phyloP scores from a whole-genome alignment of 2,329 filamentous ascomycete genomes.

The Sphaerulina vaccinii region DNA sequence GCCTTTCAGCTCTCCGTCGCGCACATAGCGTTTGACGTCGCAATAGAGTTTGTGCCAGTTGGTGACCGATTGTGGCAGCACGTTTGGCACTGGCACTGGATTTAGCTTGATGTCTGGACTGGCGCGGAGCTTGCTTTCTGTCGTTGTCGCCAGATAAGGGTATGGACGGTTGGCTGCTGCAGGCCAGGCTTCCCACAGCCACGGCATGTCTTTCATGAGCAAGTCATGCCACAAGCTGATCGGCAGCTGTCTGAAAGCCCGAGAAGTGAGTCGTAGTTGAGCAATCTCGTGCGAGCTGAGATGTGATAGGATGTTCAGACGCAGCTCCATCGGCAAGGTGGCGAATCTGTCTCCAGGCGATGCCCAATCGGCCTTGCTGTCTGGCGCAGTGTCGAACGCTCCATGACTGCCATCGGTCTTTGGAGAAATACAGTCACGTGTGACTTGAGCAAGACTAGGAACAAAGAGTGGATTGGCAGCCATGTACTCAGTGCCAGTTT shows the following conservation, averaged over 20 bases:
- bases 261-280: conserved; percentile 13
- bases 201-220: conserved; percentile 19
- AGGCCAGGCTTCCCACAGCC: conserved; percentile 23
- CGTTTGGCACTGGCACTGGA: conserved; percentile 9
- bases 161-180: neutral
- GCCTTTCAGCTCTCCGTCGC: conserved; percentile 2
- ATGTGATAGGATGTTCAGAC: conserved; percentile 4
- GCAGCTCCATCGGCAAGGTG: conserved; percentile 9
- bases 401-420: neutral
- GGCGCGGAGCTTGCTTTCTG: neutral
- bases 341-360: conserved; percentile 12
- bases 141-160: neutral
- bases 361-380: neutral
- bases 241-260: conserved; percentile 21
- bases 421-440: neutral
- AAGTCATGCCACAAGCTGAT: conserved; percentile 16
- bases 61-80: conserved; percentile 1
- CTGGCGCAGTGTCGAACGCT: neutral
- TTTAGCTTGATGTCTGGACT: neutral
- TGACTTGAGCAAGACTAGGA: neutral
- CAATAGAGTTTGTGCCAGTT: conserved; percentile 18
- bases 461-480: conserved; percentile 15
- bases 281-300: conserved; percentile 12
- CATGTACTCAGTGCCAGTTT: conserved; percentile 9
- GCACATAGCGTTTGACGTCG: neutral